Evolutionary conservation across 176 grass and related monocot genomes (phyloP).

Genomic region (Oryza glaberrima): DNA sequence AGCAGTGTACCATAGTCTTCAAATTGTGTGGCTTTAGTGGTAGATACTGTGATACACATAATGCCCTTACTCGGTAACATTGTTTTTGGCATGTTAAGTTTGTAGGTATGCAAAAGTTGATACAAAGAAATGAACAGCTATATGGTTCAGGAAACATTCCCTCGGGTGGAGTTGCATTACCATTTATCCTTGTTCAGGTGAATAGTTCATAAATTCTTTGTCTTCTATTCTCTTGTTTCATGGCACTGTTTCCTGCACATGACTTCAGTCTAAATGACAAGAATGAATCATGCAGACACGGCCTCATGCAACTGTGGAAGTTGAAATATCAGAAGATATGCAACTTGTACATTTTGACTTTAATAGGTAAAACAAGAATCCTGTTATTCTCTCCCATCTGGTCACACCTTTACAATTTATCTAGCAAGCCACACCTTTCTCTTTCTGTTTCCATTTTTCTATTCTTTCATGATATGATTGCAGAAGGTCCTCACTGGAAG

Average conservation of each 20-base stretch:
- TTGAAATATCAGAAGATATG: conserved; percentile 99
- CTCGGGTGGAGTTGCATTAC: conserved; percentile 86
- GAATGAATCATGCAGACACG: conserved; percentile 63
- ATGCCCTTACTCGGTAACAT: background rate
- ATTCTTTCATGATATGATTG: background rate
- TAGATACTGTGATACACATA: background rate
- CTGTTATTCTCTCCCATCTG: conserved; percentile 3
- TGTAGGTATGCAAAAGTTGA: conserved; percentile 84
- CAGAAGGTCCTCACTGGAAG: conserved; percentile 7
- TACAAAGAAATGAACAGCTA: conserved; percentile 75
- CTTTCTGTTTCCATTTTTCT: background rate
- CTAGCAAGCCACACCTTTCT: background rate
- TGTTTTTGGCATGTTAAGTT: conserved; percentile 54
- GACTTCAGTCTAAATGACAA: background rate
- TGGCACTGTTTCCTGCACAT: background rate
- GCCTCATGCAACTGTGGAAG: conserved; percentile 97
- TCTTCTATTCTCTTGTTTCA: conserved; percentile 29
- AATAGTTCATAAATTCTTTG: conserved; percentile 19
- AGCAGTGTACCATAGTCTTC: conserved; percentile 5
- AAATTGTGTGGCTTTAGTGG: conserved; percentile 1
- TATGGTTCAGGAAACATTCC: conserved; percentile 83
- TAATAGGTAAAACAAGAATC: conserved; percentile 50
- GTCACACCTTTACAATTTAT: background rate
- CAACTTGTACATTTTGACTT: conserved; percentile 96
- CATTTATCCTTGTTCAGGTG: conserved; percentile 99